Evolutionary conservation across 208 protist genomes (phyloP).

Genomic region (Leishmania lainsoni): DNA sequence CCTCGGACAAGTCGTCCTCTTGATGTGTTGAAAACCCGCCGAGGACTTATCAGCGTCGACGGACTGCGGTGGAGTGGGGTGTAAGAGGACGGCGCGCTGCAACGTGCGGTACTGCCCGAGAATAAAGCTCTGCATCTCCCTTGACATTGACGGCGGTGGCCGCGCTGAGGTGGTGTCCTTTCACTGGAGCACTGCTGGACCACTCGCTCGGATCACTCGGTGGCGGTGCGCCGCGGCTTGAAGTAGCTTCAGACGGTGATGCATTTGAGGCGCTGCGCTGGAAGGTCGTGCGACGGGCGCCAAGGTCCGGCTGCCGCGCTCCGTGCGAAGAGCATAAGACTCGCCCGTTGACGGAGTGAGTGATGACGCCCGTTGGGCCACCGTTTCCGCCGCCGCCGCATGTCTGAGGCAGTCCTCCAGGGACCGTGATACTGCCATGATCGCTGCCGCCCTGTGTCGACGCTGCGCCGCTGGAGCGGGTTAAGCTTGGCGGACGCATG

Average conservation of each 20-base stretch:
- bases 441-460: background rate
- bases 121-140: slow-evolving; percentile 42
- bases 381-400: background rate
- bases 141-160: slow-evolving; percentile 4
- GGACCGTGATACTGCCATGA: background rate
- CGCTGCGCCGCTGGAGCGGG: background rate
- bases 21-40: slow-evolving; percentile 9
- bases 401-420: background rate
- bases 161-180: background rate
- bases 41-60: slow-evolving; percentile 3
- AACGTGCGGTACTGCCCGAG: slow-evolving; percentile 41
- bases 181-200: background rate
- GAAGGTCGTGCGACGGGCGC: slow-evolving; percentile 23
- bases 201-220: background rate
- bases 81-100: slow-evolving; percentile 30
- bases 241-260: background rate
- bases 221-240: background rate
- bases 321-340: slow-evolving; percentile 15
- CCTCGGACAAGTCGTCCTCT: slow-evolving; percentile 23
- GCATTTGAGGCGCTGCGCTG: slow-evolving; percentile 7
- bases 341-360: slow-evolving; percentile 14
- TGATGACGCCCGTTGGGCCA: background rate
- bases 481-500: slow-evolving; percentile 14
- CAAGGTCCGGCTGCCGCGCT: slow-evolving; percentile 14
- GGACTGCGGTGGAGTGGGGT: background rate